Evolutionary conservation across 306 rosid species (phyloP).

Genomic region (Cercis canadensis): DNA sequence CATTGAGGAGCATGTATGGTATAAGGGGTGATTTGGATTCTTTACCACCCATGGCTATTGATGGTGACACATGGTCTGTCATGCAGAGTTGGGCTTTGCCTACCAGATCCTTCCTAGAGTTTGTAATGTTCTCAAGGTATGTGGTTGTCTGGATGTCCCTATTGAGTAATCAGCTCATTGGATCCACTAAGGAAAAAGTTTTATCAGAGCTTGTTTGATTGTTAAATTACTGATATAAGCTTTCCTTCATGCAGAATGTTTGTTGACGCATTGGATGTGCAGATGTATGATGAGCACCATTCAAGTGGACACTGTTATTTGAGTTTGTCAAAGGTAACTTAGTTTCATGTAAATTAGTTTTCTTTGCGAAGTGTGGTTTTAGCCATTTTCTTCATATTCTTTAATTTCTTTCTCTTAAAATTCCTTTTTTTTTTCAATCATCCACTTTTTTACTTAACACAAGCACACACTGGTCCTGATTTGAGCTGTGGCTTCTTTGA

Average conservation of each 20-base stretch:
- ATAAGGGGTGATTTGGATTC: constrained; percentile 51
- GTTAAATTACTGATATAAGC: constrained; percentile 29
- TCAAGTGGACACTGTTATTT: constrained; percentile 74
- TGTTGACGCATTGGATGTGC: constrained; percentile 82
- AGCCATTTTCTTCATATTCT: neutral
- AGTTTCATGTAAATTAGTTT: constrained; percentile 18
- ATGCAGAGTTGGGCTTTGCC: constrained; percentile 94
- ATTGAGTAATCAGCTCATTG: constrained; percentile 20
- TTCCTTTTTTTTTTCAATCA: too few species aligned
- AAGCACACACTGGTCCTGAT: too few species aligned
- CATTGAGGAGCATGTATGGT: constrained; percentile 86
- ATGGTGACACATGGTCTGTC: constrained; percentile 89
- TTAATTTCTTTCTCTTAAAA: too few species aligned
- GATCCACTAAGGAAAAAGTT: constrained; percentile 4
- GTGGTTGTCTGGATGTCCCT: constrained; percentile 24
- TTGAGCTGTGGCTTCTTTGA: too few species aligned
- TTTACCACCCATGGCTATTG: constrained; percentile 87
- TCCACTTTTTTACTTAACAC: too few species aligned
- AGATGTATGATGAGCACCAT: constrained; percentile 80
- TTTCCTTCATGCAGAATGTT: constrained; percentile 73
- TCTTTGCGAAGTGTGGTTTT: constrained; percentile 22
- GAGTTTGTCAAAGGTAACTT: constrained; percentile 80
- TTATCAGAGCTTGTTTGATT: constrained; percentile 3
- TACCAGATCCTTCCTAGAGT: constrained; percentile 88
- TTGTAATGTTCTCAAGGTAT: constrained; percentile 97